Conservation (phyloP, 2,329 filamentous ascomycete genomes). For the Pezicula rhizophila region DNA sequence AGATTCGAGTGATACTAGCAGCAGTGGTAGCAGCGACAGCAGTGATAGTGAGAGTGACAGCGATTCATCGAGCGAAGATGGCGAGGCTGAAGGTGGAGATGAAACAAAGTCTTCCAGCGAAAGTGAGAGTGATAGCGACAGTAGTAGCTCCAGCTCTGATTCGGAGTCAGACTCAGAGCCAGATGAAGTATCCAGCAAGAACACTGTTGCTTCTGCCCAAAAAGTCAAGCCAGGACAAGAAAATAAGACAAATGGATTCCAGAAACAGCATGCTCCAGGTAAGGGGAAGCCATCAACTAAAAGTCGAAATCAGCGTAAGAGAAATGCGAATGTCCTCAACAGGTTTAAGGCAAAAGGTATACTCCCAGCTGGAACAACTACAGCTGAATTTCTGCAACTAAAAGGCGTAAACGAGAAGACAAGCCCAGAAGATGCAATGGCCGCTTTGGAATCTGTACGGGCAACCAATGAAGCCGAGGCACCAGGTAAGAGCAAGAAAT, state of each 20-base stretch:
- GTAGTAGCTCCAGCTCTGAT: conserved; percentile 28
- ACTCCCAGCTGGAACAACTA: conserved; percentile 43
- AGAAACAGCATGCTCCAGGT: conserved; percentile 31
- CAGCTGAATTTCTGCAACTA: conserved; percentile 39
- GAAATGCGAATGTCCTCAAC: conserved; percentile 40
- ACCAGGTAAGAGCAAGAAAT: neutral
- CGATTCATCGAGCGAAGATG: conserved; percentile 13
- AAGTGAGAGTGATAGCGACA: conserved; percentile 12
- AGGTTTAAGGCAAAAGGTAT: conserved; percentile 47
- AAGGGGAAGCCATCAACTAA: conserved; percentile 45
- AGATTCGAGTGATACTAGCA: conserved; percentile 1
- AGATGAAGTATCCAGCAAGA: conserved; percentile 33
- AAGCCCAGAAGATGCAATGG: conserved; percentile 15
- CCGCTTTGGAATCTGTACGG: conserved; percentile 17
- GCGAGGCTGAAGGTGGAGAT: conserved; percentile 11
- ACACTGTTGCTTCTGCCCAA: neutral
- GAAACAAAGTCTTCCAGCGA: conserved; percentile 6
- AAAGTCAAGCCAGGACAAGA: neutral
- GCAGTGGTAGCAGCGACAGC: conserved; percentile 4
- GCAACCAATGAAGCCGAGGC: conserved; percentile 1
- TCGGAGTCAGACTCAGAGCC: conserved; percentile 23
- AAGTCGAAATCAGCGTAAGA: conserved; percentile 48
- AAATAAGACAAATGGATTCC: conserved; percentile 1
- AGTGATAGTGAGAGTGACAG: conserved; percentile 1
- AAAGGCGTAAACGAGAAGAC: conserved; percentile 19